Conservation (phyloP, 768 basidiomycete species). For the Baorangia bicolor region DNA sequence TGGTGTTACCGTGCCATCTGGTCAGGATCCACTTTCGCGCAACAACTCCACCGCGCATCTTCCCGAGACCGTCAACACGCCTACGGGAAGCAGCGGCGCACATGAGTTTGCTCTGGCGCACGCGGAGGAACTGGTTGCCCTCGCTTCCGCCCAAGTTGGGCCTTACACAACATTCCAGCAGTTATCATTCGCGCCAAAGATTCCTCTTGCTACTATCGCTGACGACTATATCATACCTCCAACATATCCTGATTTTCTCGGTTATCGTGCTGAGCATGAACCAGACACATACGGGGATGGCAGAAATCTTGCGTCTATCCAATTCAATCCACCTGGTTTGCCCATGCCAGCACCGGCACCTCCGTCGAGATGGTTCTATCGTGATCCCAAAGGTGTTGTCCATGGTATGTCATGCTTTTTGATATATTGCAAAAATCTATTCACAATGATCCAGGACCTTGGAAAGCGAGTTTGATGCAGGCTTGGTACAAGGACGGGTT, state of each 20-base stretch:
- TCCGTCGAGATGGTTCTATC: slow-evolving; percentile 79
- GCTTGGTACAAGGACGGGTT: slow-evolving; percentile 86
- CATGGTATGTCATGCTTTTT: slow-evolving; percentile 56
- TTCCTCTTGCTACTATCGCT: slow-evolving; percentile 85
- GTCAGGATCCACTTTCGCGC: slow-evolving; percentile 33
- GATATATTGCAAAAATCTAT: not conserved
- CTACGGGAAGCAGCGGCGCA: slow-evolving; percentile 30
- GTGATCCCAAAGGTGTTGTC: slow-evolving; percentile 76
- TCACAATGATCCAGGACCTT: slow-evolving; percentile 57
- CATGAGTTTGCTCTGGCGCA: slow-evolving; percentile 41
- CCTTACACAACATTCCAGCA: slow-evolving; percentile 94
- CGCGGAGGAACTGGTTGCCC: slow-evolving; percentile 64
- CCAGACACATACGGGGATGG: slow-evolving; percentile 46
- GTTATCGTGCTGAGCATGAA: slow-evolving; percentile 66
- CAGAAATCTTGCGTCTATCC: slow-evolving; percentile 54
- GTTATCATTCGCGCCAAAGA: slow-evolving; percentile 77
- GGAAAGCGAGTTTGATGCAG: slow-evolving; percentile 88
- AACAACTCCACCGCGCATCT: slow-evolving; percentile 29
- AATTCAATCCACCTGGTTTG: slow-evolving; percentile 78
- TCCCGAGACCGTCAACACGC: slow-evolving; percentile 20
- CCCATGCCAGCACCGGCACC: slow-evolving; percentile 66
- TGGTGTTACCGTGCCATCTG: slow-evolving; percentile 53
- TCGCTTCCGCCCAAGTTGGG: slow-evolving; percentile 71
- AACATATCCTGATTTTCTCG: slow-evolving; percentile 77
- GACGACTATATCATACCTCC: slow-evolving; percentile 92